Percentiles rank a stretch among this genome's conserved stretches.
Conservation (phyloP, 306 rosid genomes). For the Alnus rubra region DNA sequence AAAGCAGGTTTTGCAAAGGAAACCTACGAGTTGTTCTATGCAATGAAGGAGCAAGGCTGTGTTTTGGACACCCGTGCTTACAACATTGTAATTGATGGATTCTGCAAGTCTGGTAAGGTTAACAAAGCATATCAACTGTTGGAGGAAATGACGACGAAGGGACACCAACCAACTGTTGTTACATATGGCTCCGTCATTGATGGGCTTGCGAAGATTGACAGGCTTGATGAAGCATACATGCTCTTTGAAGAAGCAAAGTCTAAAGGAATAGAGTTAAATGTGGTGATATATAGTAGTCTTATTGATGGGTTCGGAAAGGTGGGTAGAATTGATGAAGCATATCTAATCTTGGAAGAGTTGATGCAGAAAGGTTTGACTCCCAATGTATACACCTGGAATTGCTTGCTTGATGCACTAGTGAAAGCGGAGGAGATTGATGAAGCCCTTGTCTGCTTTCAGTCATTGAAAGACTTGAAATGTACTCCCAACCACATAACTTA, state of each 20-base stretch:
- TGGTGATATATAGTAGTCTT: slow-evolving; percentile 78
- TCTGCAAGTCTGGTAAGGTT: slow-evolving; percentile 91
- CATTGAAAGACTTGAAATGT: slow-evolving; percentile 77
- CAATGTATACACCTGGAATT: slow-evolving; percentile 86
- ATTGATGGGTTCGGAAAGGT: slow-evolving; percentile 96
- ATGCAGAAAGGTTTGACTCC: slow-evolving; percentile 85
- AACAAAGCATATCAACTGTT: slow-evolving; percentile 86
- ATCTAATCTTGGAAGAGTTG: slow-evolving; percentile 85
- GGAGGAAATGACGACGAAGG: slow-evolving; percentile 88
- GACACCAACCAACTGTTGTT: slow-evolving; percentile 77
- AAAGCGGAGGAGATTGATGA: slow-evolving; percentile 89
- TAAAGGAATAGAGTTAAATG: slow-evolving; percentile 68
- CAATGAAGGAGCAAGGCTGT: slow-evolving; percentile 85
- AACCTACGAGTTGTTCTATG: slow-evolving; percentile 69
- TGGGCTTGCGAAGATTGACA: slow-evolving; percentile 88
- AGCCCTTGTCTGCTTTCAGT: slow-evolving; percentile 86
- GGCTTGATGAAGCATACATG: slow-evolving; percentile 98
- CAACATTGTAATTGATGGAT: slow-evolving; percentile 78
- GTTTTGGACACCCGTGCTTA: slow-evolving; percentile 81
- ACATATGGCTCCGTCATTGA: slow-evolving; percentile 91
- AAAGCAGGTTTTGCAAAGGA: slow-evolving; percentile 85
- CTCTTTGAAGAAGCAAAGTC: slow-evolving; percentile 93
- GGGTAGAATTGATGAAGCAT: slow-evolving; percentile 95
- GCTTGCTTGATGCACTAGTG: slow-evolving; percentile 85
- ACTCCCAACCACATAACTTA: slow-evolving; percentile 74